Percentiles rank a stretch among this genome's conserved stretches.
phyloP scores from a whole-genome alignment of 1,284 basidiomycete genomes.

The Anthracocystis setariae region DNA sequence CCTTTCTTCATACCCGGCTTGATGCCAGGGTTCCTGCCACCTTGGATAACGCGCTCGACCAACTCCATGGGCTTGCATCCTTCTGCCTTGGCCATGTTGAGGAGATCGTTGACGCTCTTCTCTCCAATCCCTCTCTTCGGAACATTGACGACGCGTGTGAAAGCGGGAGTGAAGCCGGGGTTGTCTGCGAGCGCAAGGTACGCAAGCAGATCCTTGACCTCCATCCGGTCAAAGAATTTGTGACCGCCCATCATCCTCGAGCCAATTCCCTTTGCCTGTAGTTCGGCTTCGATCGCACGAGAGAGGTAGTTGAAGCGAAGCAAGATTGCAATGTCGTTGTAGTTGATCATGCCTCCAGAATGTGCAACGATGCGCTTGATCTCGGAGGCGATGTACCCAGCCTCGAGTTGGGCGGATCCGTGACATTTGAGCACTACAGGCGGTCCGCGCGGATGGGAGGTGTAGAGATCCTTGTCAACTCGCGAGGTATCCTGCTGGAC shows the following conservation, averaged over 20 bases:
- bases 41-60: slow-evolving; percentile 51
- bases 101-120: slow-evolving; percentile 78
- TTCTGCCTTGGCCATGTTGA: slow-evolving; percentile 72
- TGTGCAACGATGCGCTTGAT: slow-evolving; percentile 81
- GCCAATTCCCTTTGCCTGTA: slow-evolving; percentile 83
- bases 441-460: slow-evolving; percentile 76
- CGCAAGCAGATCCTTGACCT: slow-evolving; percentile 85
- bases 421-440: slow-evolving; percentile 68
- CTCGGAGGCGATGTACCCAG: slow-evolving; percentile 75
- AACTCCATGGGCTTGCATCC: slow-evolving; percentile 75
- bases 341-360: slow-evolving; percentile 76
- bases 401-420: slow-evolving; percentile 50
- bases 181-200: slow-evolving; percentile 81
- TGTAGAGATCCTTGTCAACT: slow-evolving; percentile 80
- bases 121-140: slow-evolving; percentile 83
- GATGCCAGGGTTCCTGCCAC: slow-evolving; percentile 71
- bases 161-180: slow-evolving; percentile 76
- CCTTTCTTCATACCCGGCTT: slow-evolving; percentile 77
- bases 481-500: slow-evolving; percentile 81
- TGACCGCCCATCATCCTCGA: slow-evolving; percentile 81
- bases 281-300: slow-evolving; percentile 78
- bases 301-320: slow-evolving; percentile 83
- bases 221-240: slow-evolving; percentile 83
- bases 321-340: slow-evolving; percentile 71
- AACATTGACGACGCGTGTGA: slow-evolving; percentile 80